Evolutionary conservation across 306 rosid species (phyloP), one percentile per base, ranked within the genome.

Genomic region (Cucurbita pepo): DNA sequence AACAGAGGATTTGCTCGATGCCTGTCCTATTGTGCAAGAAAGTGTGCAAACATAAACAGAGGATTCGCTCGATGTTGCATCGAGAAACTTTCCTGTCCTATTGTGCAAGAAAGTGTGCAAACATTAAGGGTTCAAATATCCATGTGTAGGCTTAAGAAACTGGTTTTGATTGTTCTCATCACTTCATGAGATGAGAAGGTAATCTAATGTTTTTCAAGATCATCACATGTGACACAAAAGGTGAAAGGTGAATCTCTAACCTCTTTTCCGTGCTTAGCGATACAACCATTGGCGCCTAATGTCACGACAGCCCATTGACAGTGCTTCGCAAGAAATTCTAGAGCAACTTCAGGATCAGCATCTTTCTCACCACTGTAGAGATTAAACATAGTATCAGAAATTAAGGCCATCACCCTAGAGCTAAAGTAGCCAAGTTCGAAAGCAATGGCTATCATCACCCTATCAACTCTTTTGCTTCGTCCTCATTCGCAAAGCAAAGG

Each of bases 401-500:
- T 75, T 58, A 71, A 77, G 14, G 76, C 60, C 50, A 69, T 48
- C 14, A 22, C 30, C 56, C 56, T 14, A 67, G 25, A 67, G 72
- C 19, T 12, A 43, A 47, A 8, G 45, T 30, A 50, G 40, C 30
- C 5, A 19, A 72, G 64, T 12, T n/a, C 4, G 38, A 30, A 12
- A 37, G 44, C 16, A 71, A 64, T 5, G 63, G 47, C 16, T 76
- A 41, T 73, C 82, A 94, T 73, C 82, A 94, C 99, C 99, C 86
- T 69, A 94, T 63, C 81, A 94, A 86, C 82, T 91, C 99, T 62
- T 91, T 80, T 77, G 99, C 99, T 76, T 94, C 99, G 71, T 94
- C 99, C 82, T 94, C 99, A 57, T 94, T 94, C 79, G 96, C 96
- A 83, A 91, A 94, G 85, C 99, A 94, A 60, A 94, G 96, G 88